phyloP scores from a whole-genome alignment of 768 basidiomycete genomes.

The Trametes cingulata region DNA sequence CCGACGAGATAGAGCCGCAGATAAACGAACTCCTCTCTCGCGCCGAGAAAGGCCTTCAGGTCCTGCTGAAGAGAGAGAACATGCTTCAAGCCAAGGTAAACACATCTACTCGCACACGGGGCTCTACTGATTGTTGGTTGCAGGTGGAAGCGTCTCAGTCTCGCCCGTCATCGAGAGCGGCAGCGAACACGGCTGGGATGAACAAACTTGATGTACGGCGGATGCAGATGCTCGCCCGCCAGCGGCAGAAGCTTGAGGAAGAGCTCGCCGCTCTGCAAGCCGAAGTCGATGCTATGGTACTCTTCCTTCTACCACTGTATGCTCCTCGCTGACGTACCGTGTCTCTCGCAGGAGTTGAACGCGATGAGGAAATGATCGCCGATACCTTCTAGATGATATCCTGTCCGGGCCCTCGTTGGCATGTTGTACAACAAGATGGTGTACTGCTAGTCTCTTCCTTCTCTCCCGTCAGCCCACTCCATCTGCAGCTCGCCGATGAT shows the following conservation, averaged over 20 bases:
- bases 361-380: conserved; percentile 26
- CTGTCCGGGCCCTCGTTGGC: neutral
- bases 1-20: conserved; percentile 80
- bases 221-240: conserved; percentile 62
- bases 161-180: conserved; percentile 40
- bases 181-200: conserved; percentile 50
- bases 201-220: conserved; percentile 70
- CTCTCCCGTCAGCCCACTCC: conserved; percentile 10
- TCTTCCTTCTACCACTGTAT: conserved; percentile 7
- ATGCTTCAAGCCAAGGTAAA: conserved; percentile 64
- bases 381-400: neutral
- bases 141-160: conserved; percentile 61
- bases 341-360: conserved; percentile 22
- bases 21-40: conserved; percentile 72
- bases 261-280: conserved; percentile 60
- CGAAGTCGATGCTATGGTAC: conserved; percentile 61
- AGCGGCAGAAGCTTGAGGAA: conserved; percentile 66
- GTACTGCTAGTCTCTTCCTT: conserved; percentile 4
- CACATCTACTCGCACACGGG: too few species aligned
- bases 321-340: neutral
- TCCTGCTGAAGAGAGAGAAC: conserved; percentile 62
- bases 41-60: conserved; percentile 66
- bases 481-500: conserved; percentile 66
- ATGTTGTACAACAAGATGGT: conserved; percentile 12
- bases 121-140: too few species aligned